These are phyloP conservation scores for Exophiala sp. DNA, from an alignment of 2,329 filamentous ascomycete species.

Conservation along the genomic window DNA sequence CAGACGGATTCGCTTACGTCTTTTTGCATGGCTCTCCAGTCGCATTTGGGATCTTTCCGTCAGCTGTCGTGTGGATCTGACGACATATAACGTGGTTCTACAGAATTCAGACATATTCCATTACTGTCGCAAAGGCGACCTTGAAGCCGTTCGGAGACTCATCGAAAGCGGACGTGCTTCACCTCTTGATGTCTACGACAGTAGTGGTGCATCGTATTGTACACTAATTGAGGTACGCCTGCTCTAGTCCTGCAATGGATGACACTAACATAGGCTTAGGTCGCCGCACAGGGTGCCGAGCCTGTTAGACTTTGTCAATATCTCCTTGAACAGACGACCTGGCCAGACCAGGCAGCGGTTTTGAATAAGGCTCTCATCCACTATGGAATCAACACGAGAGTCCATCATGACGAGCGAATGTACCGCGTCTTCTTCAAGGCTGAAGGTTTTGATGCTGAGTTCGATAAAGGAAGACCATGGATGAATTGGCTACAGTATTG, in stretches of 20 bases:
- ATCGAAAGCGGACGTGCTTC: constrained; percentile 3
- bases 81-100: constrained; percentile 4
- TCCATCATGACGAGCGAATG: not conserved
- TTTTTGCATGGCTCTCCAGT: constrained; percentile 1
- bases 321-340: not conserved
- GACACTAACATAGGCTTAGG: not conserved
- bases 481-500: not conserved
- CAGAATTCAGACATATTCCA: not conserved
- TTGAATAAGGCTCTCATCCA: too few species aligned
- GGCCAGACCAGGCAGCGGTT: not conserved
- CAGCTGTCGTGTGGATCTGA: not conserved
- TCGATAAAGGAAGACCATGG: too few species aligned
- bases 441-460: not conserved
- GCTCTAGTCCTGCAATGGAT: too few species aligned
- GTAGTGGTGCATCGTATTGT: too few species aligned
- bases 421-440: not conserved
- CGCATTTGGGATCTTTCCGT: constrained; percentile 6
- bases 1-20: not conserved
- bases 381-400: too few species aligned
- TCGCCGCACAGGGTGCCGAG: not conserved
- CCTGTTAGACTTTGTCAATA: not conserved
- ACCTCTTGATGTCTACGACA: not conserved
- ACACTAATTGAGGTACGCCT: not conserved
- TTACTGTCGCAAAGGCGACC: not conserved
- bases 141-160: constrained; percentile 3